Evolutionary conservation across 192 early-diverging fungal species (phyloP), one percentile per base, ranked within the genome.

Genomic region (Entrophospora sp.): DNA sequence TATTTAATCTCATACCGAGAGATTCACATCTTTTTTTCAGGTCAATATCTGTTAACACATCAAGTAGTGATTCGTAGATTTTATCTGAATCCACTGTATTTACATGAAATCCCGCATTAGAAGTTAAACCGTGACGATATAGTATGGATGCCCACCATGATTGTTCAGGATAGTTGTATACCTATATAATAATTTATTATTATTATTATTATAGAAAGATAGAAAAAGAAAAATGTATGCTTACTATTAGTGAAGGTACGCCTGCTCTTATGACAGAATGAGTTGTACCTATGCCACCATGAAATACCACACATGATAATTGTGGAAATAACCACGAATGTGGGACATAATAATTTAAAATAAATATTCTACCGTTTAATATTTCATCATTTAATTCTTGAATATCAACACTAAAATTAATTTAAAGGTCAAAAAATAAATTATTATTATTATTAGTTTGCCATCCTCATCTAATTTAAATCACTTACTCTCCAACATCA

Each of bases 141-240:
- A 57, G 36, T 22, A 57, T 57, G 2, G 55, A 57, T 36, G 55
- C 55, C 55, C 55, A 57, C 55, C 55, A 57, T 35, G 55, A 34
- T 22, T 57, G 55, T 22, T 57, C 55, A 10, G 55, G 32, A 36
- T 36, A 57, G 5, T 57, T 30, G 7, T 30, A 34, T 9, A 57
- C 34, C 55, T 57, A 12, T 3, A 57, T 30, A n/a, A n/a, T n/a
- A n/a, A n/a, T n/a, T n/a, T n/a, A n/a, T n/a, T n/a, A n/a, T n/a
- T n/a, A n/a, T n/a, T n/a, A n/a, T n/a, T n/a, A n/a, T n/a, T n/a
- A n/a, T n/a, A n/a, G n/a, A n/a, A 5, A 31, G 12, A 31, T 8
- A n/a, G n/a, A 46, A 0, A 46, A 49, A 24, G 22, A 49, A 8
- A 55, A 32, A n/a, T 13, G 14, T 18, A 24, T 24, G n/a, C 32